These are phyloP conservation scores for Trichoderma cornu-damae DNA, from an alignment of 2,329 filamentous ascomycete species.

Conservation along the genomic window DNA sequence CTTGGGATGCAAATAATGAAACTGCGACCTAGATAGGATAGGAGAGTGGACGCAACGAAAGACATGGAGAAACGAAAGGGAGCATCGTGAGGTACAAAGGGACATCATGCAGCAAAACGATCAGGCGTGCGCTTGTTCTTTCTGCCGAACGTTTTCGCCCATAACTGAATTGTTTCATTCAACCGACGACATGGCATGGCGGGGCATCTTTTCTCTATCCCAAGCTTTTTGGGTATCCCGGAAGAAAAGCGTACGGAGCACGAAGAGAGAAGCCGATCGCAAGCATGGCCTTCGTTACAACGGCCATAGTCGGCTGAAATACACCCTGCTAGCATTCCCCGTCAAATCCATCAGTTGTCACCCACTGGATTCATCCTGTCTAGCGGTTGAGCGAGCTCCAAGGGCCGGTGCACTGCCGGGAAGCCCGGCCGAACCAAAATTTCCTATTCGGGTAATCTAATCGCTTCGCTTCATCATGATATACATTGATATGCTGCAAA, in stretches of 20 bases:
- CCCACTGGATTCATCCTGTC: background rate
- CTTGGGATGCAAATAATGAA: background rate
- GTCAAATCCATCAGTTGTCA: no score
- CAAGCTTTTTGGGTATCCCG: no score
- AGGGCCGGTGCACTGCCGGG: background rate
- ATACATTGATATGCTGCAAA: no score
- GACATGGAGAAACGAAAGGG: background rate
- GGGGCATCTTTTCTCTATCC: no score
- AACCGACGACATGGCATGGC: no score
- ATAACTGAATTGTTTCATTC: no score
- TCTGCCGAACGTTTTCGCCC: slow-evolving; percentile 1
- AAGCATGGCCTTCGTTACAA: no score
- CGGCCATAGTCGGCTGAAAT: no score
- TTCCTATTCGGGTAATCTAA: background rate
- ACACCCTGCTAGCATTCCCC: no score
- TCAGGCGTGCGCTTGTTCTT: slow-evolving; percentile 11
- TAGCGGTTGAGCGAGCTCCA: background rate
- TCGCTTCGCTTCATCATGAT: no score
- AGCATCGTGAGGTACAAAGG: background rate
- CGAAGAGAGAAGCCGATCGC: no score
- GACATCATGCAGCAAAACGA: background rate
- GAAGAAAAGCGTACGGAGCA: no score
- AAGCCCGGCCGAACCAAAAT: background rate
- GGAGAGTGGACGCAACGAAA: background rate
- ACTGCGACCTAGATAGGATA: background rate